A percentile compares a stretch with the other conserved stretches of the same genome.
phyloP scores from a whole-genome alignment of 2,329 filamentous ascomycete genomes.

The Penicillium griseofulvum region DNA sequence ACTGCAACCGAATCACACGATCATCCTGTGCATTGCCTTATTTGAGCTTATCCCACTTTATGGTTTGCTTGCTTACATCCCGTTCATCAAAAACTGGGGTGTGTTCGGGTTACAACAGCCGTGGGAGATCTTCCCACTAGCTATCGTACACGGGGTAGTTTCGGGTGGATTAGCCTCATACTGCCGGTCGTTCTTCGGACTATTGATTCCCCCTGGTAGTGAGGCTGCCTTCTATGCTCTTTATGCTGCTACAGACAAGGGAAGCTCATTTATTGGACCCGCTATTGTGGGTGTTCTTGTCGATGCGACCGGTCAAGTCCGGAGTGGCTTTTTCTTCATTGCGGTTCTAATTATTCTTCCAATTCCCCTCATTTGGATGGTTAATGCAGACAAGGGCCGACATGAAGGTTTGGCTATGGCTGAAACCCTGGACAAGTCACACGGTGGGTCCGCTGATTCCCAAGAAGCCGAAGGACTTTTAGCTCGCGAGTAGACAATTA shows the following conservation, averaged over 20 bases:
- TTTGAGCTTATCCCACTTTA: conserved; percentile 93
- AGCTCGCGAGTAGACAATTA: conserved; percentile 12
- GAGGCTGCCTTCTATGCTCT: conserved; percentile 92
- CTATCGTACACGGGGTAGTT: conserved; percentile 81
- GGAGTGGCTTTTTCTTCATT: conserved; percentile 85
- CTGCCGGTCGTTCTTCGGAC: conserved; percentile 81
- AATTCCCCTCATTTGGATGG: conserved; percentile 74
- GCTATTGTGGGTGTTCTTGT: conserved; percentile 87
- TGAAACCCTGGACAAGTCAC: conserved; percentile 21
- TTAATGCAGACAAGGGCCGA: conserved; percentile 48
- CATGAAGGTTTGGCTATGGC: conserved; percentile 34
- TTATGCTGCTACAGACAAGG: conserved; percentile 94
- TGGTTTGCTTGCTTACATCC: conserved; percentile 78
- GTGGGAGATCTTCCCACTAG: conserved; percentile 91
- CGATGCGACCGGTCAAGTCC: conserved; percentile 70
- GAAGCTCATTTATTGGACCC: conserved; percentile 83
- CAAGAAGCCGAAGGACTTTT: conserved; percentile 34
- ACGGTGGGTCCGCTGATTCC: conserved; percentile 8
- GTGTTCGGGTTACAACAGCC: conserved; percentile 77
- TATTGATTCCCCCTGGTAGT: conserved; percentile 83
- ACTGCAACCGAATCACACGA: conserved; percentile 75
- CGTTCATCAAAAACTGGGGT: conserved; percentile 68
- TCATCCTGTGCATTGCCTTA: conserved; percentile 78
- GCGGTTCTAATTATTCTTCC: conserved; percentile 76
- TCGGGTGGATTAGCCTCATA: conserved; percentile 82